Evolutionary conservation across 2,329 filamentous ascomycete species (phyloP).

Genomic region (Rugonectria rugulosa): DNA sequence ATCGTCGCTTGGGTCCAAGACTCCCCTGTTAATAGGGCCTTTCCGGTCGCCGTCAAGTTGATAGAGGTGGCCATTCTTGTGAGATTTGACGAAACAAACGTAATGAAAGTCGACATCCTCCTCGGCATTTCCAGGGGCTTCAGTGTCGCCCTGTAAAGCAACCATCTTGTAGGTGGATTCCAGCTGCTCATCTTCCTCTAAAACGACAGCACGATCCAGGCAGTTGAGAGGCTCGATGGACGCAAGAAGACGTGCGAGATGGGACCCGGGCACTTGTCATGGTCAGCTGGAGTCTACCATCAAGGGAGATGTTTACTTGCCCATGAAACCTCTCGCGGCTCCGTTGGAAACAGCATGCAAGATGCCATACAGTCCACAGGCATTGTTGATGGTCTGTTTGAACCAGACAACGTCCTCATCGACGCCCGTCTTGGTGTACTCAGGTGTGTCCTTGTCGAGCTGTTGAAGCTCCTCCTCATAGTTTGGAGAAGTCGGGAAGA

Average conservation of each 20-base stretch:
- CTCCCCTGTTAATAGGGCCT: slow-evolving; percentile 74
- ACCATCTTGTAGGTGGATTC: slow-evolving; percentile 78
- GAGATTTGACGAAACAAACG: slow-evolving; percentile 77
- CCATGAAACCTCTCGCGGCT: slow-evolving; percentile 61
- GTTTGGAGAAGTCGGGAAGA: slow-evolving; percentile 69
- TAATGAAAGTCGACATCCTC: slow-evolving; percentile 76
- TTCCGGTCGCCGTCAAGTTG: slow-evolving; percentile 80
- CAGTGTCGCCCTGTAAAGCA: slow-evolving; percentile 72
- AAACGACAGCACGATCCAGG: slow-evolving; percentile 68
- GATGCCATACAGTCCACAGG: slow-evolving; percentile 81
- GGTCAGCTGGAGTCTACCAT: too few species aligned
- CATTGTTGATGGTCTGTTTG: slow-evolving; percentile 83
- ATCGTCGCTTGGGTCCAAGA: slow-evolving; percentile 63
- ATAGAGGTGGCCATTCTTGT: slow-evolving; percentile 70
- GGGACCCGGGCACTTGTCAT: slow-evolving; percentile 46
- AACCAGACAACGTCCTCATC: slow-evolving; percentile 81
- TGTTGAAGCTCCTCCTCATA: slow-evolving; percentile 49
- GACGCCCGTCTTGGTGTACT: slow-evolving; percentile 44
- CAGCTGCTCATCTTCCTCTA: slow-evolving; percentile 75
- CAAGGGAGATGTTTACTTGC: slow-evolving; percentile 32
- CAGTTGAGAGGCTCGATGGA: too few species aligned
- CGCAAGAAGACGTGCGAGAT: slow-evolving; percentile 64
- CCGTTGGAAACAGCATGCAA: slow-evolving; percentile 79
- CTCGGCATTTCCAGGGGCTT: slow-evolving; percentile 63
- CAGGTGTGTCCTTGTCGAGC: slow-evolving; percentile 33